phyloP scores from a whole-genome alignment of 2,329 filamentous ascomycete genomes.

The Phoma sp. region DNA sequence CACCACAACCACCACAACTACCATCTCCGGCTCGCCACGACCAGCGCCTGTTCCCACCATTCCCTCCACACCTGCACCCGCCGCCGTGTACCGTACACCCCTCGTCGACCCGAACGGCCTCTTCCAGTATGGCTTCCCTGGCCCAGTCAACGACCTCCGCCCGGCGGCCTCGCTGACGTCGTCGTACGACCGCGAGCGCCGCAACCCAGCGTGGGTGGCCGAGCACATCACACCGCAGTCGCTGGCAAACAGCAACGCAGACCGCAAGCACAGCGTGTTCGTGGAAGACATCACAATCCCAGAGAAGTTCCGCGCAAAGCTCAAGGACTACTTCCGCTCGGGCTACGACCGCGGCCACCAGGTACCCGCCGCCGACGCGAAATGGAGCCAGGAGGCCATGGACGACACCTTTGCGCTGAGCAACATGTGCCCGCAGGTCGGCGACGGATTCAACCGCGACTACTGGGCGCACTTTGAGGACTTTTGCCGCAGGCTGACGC shows the following conservation, averaged over 20 bases:
- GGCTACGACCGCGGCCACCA: slow-evolving; percentile 97
- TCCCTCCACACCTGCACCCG: slow-evolving; percentile 35
- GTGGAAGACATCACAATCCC: slow-evolving; percentile 82
- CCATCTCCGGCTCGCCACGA: slow-evolving; percentile 37
- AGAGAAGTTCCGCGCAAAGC: slow-evolving; percentile 83
- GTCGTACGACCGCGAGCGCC: slow-evolving; percentile 85
- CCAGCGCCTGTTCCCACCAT: slow-evolving; percentile 33
- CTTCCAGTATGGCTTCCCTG: slow-evolving; percentile 78
- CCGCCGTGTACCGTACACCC: slow-evolving; percentile 30
- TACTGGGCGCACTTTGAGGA: slow-evolving; percentile 99
- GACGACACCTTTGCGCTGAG: slow-evolving; percentile 90
- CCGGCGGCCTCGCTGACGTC: slow-evolving; percentile 80
- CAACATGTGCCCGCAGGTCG: slow-evolving; percentile 99
- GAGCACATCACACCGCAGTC: slow-evolving; percentile 96
- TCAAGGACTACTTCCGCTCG: slow-evolving; percentile 93
- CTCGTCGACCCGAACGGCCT: slow-evolving; percentile 60
- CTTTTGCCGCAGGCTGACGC: slow-evolving; percentile 86
- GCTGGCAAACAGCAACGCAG: slow-evolving; percentile 74
- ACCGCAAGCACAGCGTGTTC: slow-evolving; percentile 85
- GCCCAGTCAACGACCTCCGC: slow-evolving; percentile 84
- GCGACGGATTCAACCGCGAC: slow-evolving; percentile 97
- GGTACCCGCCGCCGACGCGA: slow-evolving; percentile 93
- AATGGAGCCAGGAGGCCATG: slow-evolving; percentile 95
- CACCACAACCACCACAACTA: slow-evolving; percentile 49
- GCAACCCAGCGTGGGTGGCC: slow-evolving; percentile 90